A percentile compares a stretch with the other conserved stretches of the same genome.
Evolutionary conservation across 1,284 basidiomycete species (phyloP).

Genomic region (Vanrija pseudolonga): DNA sequence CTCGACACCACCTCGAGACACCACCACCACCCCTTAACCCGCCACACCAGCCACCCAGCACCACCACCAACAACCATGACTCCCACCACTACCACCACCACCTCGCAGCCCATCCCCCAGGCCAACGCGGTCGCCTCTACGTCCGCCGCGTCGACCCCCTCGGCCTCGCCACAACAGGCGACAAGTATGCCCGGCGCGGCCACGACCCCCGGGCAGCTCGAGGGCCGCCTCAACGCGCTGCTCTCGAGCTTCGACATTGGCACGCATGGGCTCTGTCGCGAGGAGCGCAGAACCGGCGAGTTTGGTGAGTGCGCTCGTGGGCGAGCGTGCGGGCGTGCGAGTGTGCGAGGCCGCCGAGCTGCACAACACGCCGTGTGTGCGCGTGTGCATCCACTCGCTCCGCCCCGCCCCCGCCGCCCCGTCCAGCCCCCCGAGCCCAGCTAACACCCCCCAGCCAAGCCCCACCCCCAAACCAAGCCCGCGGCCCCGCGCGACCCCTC

Average conservation of each 20-base stretch:
- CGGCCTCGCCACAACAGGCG: constrained; percentile 3
- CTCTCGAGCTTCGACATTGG: constrained; percentile 29
- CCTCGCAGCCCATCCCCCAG: neutral
- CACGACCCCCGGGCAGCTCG: neutral
- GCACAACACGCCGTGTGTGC: too few species aligned
- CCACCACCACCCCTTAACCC: too few species aligned
- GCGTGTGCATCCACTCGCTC: too few species aligned
- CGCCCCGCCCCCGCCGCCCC: neutral
- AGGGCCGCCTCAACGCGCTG: constrained; percentile 25
- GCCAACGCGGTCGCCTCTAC: neutral
- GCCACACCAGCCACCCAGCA: neutral
- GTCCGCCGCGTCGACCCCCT: constrained; percentile 1
- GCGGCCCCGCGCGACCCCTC: too few species aligned
- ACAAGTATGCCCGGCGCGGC: neutral
- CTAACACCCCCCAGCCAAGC: neutral
- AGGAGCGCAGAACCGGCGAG: constrained; percentile 13
- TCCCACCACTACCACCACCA: neutral
- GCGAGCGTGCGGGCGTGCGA: neutral
- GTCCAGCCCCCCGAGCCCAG: neutral
- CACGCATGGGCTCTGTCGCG: constrained; percentile 30
- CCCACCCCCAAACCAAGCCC: neutral
- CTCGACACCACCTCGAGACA: too few species aligned
- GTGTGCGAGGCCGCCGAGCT: neutral
- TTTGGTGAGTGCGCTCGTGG: constrained; percentile 2
- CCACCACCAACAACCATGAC: neutral